Percentiles rank a stretch among this genome's conserved stretches.
Conservation (phyloP, 306 rosid genomes). For the Elaeagnus macrophylla region DNA sequence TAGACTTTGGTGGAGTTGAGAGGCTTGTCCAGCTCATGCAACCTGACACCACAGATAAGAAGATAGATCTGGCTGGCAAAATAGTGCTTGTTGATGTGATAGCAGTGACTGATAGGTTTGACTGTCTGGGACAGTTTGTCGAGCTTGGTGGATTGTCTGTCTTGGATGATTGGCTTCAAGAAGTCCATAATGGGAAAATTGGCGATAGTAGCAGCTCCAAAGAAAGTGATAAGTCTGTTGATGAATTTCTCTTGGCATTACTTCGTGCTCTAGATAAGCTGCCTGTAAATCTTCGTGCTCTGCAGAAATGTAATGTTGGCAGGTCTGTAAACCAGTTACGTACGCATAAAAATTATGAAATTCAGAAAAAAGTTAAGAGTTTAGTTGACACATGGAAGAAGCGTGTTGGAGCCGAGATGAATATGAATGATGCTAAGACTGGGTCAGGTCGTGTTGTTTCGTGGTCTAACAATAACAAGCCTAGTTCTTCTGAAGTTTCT, state of each 20-base stretch:
- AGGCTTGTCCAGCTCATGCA: conserved; percentile 72
- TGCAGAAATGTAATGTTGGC: conserved; percentile 77
- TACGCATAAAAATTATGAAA: conserved; percentile 63
- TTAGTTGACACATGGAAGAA: conserved; percentile 90
- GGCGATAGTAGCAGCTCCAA: conserved; percentile 47
- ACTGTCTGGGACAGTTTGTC: conserved; percentile 68
- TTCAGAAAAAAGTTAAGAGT: conserved; percentile 79
- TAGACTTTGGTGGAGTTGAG: conserved; percentile 68
- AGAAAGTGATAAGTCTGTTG: conserved; percentile 64
- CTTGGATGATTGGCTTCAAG: conserved; percentile 89
- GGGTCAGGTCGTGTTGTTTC: conserved; percentile 47
- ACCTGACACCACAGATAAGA: conserved; percentile 57
- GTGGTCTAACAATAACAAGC: conserved; percentile 39
- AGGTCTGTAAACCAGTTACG: conserved; percentile 86
- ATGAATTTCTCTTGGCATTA: conserved; percentile 72
- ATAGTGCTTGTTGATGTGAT: conserved; percentile 66
- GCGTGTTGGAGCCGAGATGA: conserved; percentile 90
- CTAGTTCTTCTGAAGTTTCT: conserved; percentile 46
- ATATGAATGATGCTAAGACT: conserved; percentile 53
- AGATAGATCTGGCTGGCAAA: conserved; percentile 66
- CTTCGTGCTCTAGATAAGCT: conserved; percentile 90
- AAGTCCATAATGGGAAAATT: conserved; percentile 69
- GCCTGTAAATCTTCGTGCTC: conserved; percentile 75
- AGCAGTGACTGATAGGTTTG: conserved; percentile 61
- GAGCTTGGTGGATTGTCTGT: conserved; percentile 66